These are phyloP conservation scores for Thecaphora thlaspeos DNA, from an alignment of 1,284 basidiomycete species.

Conservation along the genomic window DNA sequence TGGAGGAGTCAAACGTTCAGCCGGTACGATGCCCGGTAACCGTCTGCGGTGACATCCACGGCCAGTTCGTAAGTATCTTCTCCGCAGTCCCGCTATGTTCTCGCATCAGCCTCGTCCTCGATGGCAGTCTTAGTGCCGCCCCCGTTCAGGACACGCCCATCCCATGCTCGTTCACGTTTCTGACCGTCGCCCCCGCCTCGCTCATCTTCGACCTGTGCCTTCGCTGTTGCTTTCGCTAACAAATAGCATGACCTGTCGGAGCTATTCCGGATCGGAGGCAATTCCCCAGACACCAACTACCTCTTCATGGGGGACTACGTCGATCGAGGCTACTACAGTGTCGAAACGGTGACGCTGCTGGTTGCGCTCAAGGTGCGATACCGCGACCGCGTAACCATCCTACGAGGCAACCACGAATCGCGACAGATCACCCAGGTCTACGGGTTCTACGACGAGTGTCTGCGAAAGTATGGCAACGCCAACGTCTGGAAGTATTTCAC, in stretches of 20 bases:
- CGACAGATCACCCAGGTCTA: conserved; percentile 99
- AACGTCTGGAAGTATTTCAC: conserved; percentile 99
- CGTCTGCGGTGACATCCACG: conserved; percentile 77
- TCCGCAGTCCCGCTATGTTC: too few species aligned
- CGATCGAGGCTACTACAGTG: conserved; percentile 98
- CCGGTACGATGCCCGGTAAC: conserved; percentile 80
- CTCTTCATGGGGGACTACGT: conserved; percentile 99
- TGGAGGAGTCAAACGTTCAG: conserved; percentile 68
- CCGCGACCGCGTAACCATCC: conserved; percentile 95
- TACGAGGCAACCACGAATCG: conserved; percentile 97
- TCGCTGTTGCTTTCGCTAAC: neutral
- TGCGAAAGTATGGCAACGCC: conserved; percentile 98
- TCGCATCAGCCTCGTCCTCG: too few species aligned
- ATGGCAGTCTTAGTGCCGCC: too few species aligned
- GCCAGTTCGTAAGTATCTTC: conserved; percentile 85
- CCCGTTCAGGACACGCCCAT: too few species aligned
- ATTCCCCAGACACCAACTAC: conserved; percentile 99
- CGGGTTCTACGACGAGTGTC: conserved; percentile 98
- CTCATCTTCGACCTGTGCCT: neutral
- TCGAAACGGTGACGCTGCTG: conserved; percentile 97
- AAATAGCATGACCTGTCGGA: conserved; percentile 86
- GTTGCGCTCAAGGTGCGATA: conserved; percentile 97
- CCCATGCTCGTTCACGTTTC: too few species aligned
- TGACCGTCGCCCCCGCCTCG: too few species aligned
- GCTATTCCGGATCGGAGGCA: conserved; percentile 97